A percentile compares a stretch with the other conserved stretches of the same genome.
Evolutionary conservation across 1,284 basidiomycete species (phyloP).

Genomic region (Trametes hirsuta): DNA sequence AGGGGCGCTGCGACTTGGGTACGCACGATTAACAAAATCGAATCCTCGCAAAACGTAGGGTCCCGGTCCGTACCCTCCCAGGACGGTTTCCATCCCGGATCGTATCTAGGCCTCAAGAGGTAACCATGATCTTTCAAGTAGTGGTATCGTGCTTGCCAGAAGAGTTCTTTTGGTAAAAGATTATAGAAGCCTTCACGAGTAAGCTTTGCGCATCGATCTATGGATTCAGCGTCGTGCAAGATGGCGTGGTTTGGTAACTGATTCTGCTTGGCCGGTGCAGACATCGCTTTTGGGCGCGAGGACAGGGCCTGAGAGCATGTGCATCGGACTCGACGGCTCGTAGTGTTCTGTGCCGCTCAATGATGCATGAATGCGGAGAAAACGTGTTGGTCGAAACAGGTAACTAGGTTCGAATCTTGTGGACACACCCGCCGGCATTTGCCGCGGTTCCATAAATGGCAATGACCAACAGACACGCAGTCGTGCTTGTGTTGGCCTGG

Average conservation of each 20-base stretch:
- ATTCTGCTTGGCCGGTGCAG: background rate
- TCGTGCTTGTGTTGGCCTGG: too few relatives aligned
- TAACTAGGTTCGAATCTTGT: too few relatives aligned
- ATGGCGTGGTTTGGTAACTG: background rate
- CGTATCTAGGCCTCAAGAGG: background rate
- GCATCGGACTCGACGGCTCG: too few relatives aligned
- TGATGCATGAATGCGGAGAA: too few relatives aligned
- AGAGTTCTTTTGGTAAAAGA: background rate
- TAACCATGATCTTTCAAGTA: background rate
- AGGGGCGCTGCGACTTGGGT: background rate
- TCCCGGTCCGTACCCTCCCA: background rate
- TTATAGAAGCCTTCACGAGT: background rate
- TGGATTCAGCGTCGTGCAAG: background rate
- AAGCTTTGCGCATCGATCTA: background rate
- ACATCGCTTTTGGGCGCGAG: background rate
- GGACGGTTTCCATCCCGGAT: background rate
- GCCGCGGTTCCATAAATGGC: too few relatives aligned
- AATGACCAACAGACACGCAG: too few relatives aligned
- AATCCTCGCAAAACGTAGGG: slow-evolving; percentile 1
- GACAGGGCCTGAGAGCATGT: too few relatives aligned
- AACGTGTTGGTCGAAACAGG: too few relatives aligned
- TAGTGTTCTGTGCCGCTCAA: too few relatives aligned
- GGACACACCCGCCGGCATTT: too few relatives aligned
- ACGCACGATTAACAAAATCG: background rate
- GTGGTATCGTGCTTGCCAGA: background rate